These are phyloP conservation scores for Pseudogymnoascus sp. DNA, from an alignment of 2,329 filamentous ascomycete species.

Conservation along the genomic window DNA sequence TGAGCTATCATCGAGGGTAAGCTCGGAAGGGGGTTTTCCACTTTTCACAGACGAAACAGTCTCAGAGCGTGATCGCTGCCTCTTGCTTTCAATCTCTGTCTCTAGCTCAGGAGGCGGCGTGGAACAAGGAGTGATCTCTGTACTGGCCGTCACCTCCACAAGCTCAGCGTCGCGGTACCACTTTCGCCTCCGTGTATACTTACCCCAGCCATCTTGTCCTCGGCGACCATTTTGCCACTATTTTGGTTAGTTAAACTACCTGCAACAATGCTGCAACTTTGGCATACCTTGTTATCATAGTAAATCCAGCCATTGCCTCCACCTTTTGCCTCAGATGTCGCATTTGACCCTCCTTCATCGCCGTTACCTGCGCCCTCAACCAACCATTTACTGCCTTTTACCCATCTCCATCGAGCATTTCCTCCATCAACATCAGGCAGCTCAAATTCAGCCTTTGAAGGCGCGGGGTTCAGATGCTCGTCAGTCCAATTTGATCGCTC, in stretches of 20 bases:
- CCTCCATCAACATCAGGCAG: conserved; percentile 61
- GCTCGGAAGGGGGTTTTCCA: neutral
- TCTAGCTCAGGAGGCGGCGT: conserved; percentile 24
- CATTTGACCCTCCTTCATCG: conserved; percentile 36
- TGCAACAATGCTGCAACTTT: neutral
- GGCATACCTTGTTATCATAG: conserved; percentile 85
- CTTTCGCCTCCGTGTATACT: conserved; percentile 87
- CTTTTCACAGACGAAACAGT: neutral
- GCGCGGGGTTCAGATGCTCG: conserved; percentile 79
- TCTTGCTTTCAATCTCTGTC: neutral
- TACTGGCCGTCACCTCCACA: conserved; percentile 58
- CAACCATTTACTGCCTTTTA: conserved; percentile 75
- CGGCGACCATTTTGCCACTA: conserved; percentile 86
- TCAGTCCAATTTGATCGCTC: conserved; percentile 92
- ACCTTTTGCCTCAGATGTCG: conserved; percentile 30
- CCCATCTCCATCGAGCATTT: conserved; percentile 70
- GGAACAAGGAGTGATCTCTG: conserved; percentile 38
- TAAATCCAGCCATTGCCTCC: conserved; percentile 75
- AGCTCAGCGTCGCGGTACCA: conserved; percentile 97
- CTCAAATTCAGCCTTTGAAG: conserved; percentile 65
- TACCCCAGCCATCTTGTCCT: conserved; percentile 83
- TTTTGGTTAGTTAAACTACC: neutral
- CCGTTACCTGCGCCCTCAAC: conserved; percentile 67
- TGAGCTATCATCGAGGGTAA: conserved; percentile 9
- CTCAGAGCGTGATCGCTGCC: neutral